phyloP scores from a whole-genome alignment of 768 basidiomycete species.

The Kwoniella botswanensis region DNA sequence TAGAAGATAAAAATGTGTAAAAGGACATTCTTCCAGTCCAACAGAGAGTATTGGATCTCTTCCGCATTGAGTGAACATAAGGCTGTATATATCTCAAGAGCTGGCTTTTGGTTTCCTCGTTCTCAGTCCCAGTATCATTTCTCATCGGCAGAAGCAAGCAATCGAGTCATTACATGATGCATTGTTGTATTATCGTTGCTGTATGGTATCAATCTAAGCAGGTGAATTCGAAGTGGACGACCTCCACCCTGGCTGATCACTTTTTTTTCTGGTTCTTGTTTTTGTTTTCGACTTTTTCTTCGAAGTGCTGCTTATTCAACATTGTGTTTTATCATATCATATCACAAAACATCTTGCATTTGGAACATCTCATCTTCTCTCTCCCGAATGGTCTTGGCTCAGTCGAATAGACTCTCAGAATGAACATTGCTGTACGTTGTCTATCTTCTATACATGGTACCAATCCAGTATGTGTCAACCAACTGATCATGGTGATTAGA shows the following conservation, averaged over 20 bases:
- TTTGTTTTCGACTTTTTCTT: neutral
- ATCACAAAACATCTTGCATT: no score
- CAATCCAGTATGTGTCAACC: neutral
- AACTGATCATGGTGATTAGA: slow-evolving; percentile 17
- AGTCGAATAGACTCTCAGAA: neutral
- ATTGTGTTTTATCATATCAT: no score
- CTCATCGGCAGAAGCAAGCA: no score
- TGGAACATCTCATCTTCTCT: no score
- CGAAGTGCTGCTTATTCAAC: no score
- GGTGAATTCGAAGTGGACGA: slow-evolving; percentile 8
- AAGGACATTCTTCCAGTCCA: neutral
- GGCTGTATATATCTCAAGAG: neutral
- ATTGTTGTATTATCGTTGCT: neutral
- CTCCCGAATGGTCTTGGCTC: neutral
- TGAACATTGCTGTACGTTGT: slow-evolving; percentile 22
- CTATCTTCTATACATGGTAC: neutral
- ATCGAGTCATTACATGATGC: neutral
- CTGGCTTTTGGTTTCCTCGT: neutral
- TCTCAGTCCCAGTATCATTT: neutral
- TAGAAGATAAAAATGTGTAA: slow-evolving; percentile 14
- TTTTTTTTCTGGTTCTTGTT: slow-evolving; percentile 13
- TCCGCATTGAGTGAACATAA: no score
- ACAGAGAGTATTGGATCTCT: no score
- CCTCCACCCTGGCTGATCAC: slow-evolving; percentile 20
- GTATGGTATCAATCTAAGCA: no score